Evolutionary conservation across 2,329 filamentous ascomycete species (phyloP).

Genomic region (Blumeria hordei): DNA sequence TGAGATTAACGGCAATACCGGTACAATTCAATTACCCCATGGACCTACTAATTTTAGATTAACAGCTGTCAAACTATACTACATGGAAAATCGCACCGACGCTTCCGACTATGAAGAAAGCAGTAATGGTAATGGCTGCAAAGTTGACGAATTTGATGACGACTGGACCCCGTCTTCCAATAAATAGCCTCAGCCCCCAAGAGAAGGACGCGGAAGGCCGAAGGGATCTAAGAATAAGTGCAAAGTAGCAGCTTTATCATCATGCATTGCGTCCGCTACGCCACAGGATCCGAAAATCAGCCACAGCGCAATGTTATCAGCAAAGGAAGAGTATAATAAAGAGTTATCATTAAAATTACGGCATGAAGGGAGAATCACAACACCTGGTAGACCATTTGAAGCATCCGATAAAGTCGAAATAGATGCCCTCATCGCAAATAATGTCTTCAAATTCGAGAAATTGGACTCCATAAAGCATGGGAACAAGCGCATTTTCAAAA

Average conservation of each 20-base stretch:
- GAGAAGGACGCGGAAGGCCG: not conserved
- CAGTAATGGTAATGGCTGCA: not conserved
- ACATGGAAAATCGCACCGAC: not conserved
- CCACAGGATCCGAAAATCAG: no score
- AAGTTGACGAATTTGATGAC: not conserved
- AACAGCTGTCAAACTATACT: not conserved
- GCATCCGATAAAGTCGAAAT: not conserved
- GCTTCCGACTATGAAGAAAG: not conserved
- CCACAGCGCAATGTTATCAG: no score
- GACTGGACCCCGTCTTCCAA: not conserved
- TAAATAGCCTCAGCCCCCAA: not conserved
- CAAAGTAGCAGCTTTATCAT: no score
- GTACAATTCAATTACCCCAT: not conserved
- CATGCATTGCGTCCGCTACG: no score
- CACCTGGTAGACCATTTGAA: not conserved
- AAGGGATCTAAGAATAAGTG: no score
- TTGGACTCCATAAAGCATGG: not conserved
- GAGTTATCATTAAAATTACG: not conserved
- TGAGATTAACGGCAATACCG: not conserved
- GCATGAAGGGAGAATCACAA: not conserved
- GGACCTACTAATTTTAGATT: not conserved
- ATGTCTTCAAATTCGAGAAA: not conserved
- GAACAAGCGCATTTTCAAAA: not conserved
- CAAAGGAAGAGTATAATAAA: not conserved
- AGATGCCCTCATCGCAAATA: not conserved